Evolutionary conservation across 805 yeast genomes (phyloP).

Genomic region (Myxozyma neotropica): DNA sequence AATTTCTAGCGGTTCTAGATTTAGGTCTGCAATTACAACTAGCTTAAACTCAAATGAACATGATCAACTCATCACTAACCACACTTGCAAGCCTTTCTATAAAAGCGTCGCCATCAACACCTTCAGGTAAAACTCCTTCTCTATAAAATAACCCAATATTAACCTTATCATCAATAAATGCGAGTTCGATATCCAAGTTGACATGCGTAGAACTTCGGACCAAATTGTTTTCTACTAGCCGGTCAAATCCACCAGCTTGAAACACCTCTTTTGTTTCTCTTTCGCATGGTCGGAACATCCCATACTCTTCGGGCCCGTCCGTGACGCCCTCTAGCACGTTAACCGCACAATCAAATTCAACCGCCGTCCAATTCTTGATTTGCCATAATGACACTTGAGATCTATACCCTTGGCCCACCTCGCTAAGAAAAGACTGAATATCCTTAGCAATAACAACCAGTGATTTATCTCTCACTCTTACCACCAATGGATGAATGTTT

Average conservation of each 20-base stretch:
- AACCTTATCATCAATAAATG: constrained; percentile 9
- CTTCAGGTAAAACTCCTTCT: constrained; percentile 10
- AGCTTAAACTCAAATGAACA: background rate
- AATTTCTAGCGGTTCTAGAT: no score
- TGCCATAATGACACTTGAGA: constrained; percentile 26
- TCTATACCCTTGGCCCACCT: constrained; percentile 10
- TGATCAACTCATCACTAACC: background rate
- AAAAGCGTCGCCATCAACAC: background rate
- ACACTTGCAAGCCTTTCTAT: background rate
- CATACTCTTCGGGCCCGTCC: background rate
- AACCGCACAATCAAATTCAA: constrained; percentile 26
- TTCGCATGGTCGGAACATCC: constrained; percentile 1
- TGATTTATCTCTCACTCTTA: background rate
- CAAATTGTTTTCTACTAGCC: background rate
- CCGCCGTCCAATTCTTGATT: constrained; percentile 27
- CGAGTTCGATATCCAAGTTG: constrained; percentile 33
- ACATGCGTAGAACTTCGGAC: background rate
- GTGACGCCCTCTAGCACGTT: constrained; percentile 28
- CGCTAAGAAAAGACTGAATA: constrained; percentile 17
- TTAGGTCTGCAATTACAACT: no score
- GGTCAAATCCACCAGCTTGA: background rate
- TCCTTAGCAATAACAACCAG: constrained; percentile 10
- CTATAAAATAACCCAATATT: constrained; percentile 32
- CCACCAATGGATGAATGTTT: constrained; percentile 33
- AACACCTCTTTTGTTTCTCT: background rate